Conservation (phyloP, 352 stramenopile genomes). For the Pythium coloratum region DNA sequence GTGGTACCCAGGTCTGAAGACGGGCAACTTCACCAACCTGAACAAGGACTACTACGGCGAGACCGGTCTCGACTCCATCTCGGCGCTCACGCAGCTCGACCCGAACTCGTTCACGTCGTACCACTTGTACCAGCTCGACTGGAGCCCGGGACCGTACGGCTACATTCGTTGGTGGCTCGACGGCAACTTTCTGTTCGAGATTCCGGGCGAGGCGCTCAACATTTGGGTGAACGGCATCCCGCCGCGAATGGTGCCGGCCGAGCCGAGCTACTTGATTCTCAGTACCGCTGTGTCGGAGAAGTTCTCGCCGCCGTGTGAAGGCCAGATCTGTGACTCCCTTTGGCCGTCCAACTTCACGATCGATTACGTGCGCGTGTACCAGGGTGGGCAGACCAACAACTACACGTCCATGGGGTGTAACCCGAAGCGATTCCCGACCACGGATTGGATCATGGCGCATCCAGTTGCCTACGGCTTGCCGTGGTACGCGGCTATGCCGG, state of each 20-base stretch:
- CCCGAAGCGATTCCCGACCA: conserved; percentile 88
- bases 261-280: conserved; percentile 97
- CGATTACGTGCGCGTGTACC: conserved; percentile 95
- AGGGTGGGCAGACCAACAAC: conserved; percentile 82
- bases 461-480: conserved; percentile 80
- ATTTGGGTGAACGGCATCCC: conserved; percentile 64
- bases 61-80: conserved; percentile 93
- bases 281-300: conserved; percentile 97
- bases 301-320: conserved; percentile 89
- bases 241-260: conserved; percentile 89
- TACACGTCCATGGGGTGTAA: conserved; percentile 94
- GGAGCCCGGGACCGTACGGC: conserved; percentile 88
- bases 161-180: conserved; percentile 96
- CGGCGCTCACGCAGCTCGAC: conserved; percentile 91
- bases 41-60: conserved; percentile 97
- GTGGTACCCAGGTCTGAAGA: conserved; percentile 91
- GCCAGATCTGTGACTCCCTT: conserved; percentile 92
- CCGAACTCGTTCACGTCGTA: conserved; percentile 90
- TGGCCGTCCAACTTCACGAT: conserved; percentile 93
- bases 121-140: conserved; percentile 96
- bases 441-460: conserved; percentile 90
- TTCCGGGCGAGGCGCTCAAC: conserved; percentile 87
- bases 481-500: conserved; percentile 73
- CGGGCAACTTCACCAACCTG: conserved; percentile 85
- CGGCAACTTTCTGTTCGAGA: conserved; percentile 93